These are phyloP conservation scores for Globisporangium perplexum DNA, from an alignment of 352 stramenopile genomes.

Conservation along the genomic window DNA sequence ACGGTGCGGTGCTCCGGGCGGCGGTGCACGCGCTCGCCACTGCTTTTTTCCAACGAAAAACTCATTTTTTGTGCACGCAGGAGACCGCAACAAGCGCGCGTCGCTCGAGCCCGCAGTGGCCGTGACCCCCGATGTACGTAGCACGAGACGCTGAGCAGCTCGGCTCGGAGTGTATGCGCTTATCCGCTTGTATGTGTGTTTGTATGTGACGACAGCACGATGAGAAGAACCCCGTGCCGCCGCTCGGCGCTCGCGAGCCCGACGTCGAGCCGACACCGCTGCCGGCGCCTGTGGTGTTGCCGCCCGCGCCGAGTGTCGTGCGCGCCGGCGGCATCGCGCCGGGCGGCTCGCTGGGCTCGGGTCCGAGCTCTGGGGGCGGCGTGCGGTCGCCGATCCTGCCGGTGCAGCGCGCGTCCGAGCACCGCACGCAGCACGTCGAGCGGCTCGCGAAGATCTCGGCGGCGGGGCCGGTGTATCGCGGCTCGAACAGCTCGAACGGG, in stretches of 20 bases:
- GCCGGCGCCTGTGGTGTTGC: background rate
- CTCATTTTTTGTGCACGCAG: slow-evolving; percentile 1
- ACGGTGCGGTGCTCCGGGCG: slow-evolving; percentile 24
- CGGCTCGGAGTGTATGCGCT: background rate
- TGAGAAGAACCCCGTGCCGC: slow-evolving; percentile 4
- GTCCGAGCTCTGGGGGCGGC: slow-evolving; percentile 5
- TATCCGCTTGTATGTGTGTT: background rate
- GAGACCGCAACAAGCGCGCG: slow-evolving; percentile 12
- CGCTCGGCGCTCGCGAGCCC: background rate
- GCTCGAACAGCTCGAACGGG: background rate
- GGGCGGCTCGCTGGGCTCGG: slow-evolving; percentile 10
- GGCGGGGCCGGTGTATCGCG: slow-evolving; percentile 31
- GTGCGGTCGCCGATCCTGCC: slow-evolving; percentile 35
- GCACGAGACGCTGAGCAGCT: no score
- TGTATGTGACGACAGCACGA: background rate
- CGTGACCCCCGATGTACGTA: slow-evolving; percentile 10
- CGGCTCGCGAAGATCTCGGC: slow-evolving; percentile 64
- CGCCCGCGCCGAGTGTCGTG: background rate
- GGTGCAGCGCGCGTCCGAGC: slow-evolving; percentile 25
- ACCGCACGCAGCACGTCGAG: slow-evolving; percentile 23
- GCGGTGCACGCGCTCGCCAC: no score
- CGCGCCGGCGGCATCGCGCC: slow-evolving; percentile 8
- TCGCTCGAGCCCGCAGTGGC: slow-evolving; percentile 3
- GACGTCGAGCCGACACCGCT: slow-evolving; percentile 6
- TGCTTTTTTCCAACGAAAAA: background rate